Evolutionary conservation across 2,329 filamentous ascomycete genomes (phyloP), one percentile per base, ranked within the genome.

Genomic region (Phaeosphaeriaceae sp.): DNA sequence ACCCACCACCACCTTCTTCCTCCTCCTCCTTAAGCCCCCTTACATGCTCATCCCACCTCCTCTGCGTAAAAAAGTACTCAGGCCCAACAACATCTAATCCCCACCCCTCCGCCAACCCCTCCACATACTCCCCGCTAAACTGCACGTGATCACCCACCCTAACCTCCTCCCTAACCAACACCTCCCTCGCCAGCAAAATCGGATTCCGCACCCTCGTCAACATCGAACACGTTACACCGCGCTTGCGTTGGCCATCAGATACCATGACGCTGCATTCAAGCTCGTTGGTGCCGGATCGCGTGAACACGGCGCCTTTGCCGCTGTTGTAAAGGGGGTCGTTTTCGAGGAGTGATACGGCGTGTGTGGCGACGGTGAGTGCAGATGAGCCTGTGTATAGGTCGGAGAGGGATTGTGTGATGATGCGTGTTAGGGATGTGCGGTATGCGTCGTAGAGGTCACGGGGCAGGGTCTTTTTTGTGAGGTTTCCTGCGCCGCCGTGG

Each of bases 241-340:
- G 83, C 77, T 96, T 96, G 33, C 84, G 81, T 48, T 79, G 78
- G 0, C 87, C 88, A 21, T 81, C 80, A 2, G 87, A 89, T 0
- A 95, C 88, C 91, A 96, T 96, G 42, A 96, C 83, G 7, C 86
- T 89, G 1, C 90, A 89, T 74, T 96, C 92, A 53, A 96, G 85
- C 76, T 96, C 89, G 70, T 92, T 92, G 54, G 86, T 82, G 15
- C 92, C 92, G 58, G 88, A 86, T 42, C 87, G 84, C 0, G 90
- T 96, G 73, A 95, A 96, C 16, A 96, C 91, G 42, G 91, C 89
- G 44, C 92, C 92, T 63, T 86, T 87, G 6, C 86, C 91, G 48
- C 86, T 86, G 76, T 96, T 96, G 81, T 94, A 96, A 4, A 95
- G 82, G 2, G 87, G 81, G 65, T 92, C 84, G 66, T 95, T 80